These are phyloP conservation scores for Collybia sordida DNA, from an alignment of 768 basidiomycete species.

Conservation along the genomic window DNA sequence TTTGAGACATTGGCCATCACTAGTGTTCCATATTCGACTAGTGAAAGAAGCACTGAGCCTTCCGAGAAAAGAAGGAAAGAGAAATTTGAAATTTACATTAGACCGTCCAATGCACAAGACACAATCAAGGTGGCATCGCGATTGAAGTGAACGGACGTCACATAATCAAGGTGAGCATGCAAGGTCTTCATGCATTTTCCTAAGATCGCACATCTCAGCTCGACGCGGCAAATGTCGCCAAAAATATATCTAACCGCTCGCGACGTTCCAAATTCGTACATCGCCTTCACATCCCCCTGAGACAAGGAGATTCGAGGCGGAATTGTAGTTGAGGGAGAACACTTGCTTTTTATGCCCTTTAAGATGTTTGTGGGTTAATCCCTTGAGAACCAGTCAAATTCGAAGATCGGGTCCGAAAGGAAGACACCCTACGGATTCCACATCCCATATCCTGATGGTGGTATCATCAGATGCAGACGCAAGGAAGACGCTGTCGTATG, in stretches of 20 bases:
- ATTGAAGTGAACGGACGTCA: slow-evolving; percentile 94
- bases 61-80: slow-evolving; percentile 1
- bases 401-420: not conserved
- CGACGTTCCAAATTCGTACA: slow-evolving; percentile 89
- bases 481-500: slow-evolving; percentile 75
- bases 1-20: slow-evolving; percentile 92
- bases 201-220: slow-evolving; percentile 23
- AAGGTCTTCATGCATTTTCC: slow-evolving; percentile 85
- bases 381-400: slow-evolving; percentile 38
- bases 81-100: slow-evolving; percentile 66
- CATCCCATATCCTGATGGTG: slow-evolving; percentile 86
- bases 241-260: slow-evolving; percentile 53
- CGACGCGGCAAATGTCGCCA: not conserved
- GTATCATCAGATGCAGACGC: slow-evolving; percentile 94
- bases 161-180: slow-evolving; percentile 92
- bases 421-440: slow-evolving; percentile 59
- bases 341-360: slow-evolving; percentile 87
- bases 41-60: slow-evolving; percentile 1
- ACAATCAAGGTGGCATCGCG: slow-evolving; percentile 89
- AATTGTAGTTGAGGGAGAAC: slow-evolving; percentile 91
- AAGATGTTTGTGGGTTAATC: slow-evolving; percentile 66
- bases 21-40: slow-evolving; percentile 95
- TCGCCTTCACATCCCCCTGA: slow-evolving; percentile 94
- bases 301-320: slow-evolving; percentile 82
- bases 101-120: slow-evolving; percentile 88